Percentiles rank a stretch among this genome's conserved stretches.
These are phyloP conservation scores for Lipomyces oligophaga DNA, from an alignment of 805 yeast species.

Conservation along the genomic window DNA sequence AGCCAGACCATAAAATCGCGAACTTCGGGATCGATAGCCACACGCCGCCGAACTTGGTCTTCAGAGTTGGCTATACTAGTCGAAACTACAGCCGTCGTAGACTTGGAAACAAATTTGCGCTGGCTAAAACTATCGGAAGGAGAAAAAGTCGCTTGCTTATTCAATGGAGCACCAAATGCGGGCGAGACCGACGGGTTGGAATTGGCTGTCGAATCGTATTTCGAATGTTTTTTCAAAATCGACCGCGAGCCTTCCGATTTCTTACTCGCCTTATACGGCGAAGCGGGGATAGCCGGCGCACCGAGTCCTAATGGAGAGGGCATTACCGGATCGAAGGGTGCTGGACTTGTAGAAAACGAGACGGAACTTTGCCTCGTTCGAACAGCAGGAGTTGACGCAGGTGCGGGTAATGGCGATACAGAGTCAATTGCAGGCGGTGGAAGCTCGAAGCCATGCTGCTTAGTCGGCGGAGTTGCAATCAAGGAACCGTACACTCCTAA, in stretches of 20 bases:
- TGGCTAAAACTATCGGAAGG: neutral
- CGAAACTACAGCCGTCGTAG: neutral
- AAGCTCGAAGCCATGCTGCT: neutral
- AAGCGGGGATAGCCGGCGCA: slow-evolving; percentile 13
- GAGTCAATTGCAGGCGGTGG: slow-evolving; percentile 24
- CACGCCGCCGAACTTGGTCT: slow-evolving; percentile 6
- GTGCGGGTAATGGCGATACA: neutral
- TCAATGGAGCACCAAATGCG: neutral
- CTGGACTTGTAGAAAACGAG: slow-evolving; percentile 16
- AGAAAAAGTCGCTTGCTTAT: neutral
- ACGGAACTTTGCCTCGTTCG: slow-evolving; percentile 5
- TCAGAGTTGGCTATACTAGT: slow-evolving; percentile 2
- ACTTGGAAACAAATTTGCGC: neutral
- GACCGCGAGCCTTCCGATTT: neutral
- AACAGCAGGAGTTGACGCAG: neutral
- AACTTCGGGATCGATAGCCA: slow-evolving; percentile 35
- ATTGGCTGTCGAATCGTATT: neutral
- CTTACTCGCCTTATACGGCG: neutral
- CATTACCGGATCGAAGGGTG: slow-evolving; percentile 3
- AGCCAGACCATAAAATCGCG: slow-evolving; percentile 43
- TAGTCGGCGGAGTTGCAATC: slow-evolving; percentile 27
- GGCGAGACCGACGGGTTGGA: neutral
- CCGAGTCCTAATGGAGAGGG: slow-evolving; percentile 19
- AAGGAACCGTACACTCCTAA: slow-evolving; percentile 20
- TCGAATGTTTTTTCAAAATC: slow-evolving; percentile 10